Evolutionary conservation across 1,284 basidiomycete species (phyloP).

Genomic region (Phellinidium pouzarii): DNA sequence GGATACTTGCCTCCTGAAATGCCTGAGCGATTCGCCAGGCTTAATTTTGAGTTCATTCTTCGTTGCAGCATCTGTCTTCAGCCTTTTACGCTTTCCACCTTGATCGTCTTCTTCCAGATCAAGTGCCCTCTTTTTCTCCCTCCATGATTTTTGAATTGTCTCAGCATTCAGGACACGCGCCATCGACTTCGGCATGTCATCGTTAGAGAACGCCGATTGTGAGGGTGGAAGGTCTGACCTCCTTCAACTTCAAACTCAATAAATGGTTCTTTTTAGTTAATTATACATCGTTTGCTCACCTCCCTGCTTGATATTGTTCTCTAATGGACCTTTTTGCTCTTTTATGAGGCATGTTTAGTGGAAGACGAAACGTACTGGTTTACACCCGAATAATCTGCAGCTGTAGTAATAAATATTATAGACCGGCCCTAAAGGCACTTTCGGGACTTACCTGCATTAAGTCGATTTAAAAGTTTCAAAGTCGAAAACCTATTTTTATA

Average conservation of each 20-base stretch:
- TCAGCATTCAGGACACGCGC: slow-evolving; percentile 57
- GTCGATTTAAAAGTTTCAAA: too few species aligned
- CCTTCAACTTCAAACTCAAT: background rate
- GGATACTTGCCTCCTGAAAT: slow-evolving; percentile 61
- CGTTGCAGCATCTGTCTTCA: slow-evolving; percentile 22
- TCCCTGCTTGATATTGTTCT: slow-evolving; percentile 14
- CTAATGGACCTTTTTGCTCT: slow-evolving; percentile 21
- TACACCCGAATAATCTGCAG: too few species aligned
- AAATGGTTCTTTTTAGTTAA: background rate
- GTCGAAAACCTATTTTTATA: too few species aligned
- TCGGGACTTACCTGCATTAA: too few species aligned
- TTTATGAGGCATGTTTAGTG: slow-evolving; percentile 26
- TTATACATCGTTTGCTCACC: slow-evolving; percentile 1
- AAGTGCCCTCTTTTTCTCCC: slow-evolving; percentile 41
- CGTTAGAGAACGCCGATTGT: slow-evolving; percentile 29
- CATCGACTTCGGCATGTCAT: slow-evolving; percentile 58
- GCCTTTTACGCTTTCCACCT: slow-evolving; percentile 33
- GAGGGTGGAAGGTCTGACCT: slow-evolving; percentile 36
- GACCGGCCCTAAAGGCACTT: too few species aligned
- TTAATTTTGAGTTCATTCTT: slow-evolving; percentile 39
- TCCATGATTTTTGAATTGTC: slow-evolving; percentile 47
- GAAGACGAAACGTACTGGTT: too few species aligned
- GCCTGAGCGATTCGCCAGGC: slow-evolving; percentile 61
- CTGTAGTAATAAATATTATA: too few species aligned
- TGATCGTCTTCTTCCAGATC: slow-evolving; percentile 25